These are phyloP conservation scores for Wickerhamiella vanderwaltii DNA, from an alignment of 805 yeast species.

Conservation along the genomic window DNA sequence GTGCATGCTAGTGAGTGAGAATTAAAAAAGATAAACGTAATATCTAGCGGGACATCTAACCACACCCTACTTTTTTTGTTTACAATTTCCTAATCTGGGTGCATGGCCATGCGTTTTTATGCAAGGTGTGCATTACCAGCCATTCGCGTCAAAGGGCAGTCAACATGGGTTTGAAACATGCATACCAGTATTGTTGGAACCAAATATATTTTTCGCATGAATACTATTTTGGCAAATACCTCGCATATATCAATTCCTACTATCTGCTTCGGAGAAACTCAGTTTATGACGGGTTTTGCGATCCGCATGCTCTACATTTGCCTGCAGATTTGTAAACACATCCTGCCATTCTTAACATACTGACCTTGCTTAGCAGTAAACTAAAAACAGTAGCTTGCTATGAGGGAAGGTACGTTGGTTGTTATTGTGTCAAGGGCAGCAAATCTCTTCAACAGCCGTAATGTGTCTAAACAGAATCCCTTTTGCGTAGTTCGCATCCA, in stretches of 20 bases:
- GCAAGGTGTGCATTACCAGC: not conserved
- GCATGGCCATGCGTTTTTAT: slow-evolving; percentile 5
- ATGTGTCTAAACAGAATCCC: slow-evolving; percentile 87
- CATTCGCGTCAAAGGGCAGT: slow-evolving; percentile 5
- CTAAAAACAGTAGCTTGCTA: slow-evolving; percentile 2
- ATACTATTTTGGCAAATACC: too few species aligned
- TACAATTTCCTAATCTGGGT: not conserved
- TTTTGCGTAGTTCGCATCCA: slow-evolving; percentile 74
- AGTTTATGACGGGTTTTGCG: too few species aligned
- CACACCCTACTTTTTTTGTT: not conserved
- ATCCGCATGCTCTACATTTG: too few species aligned
- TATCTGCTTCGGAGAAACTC: too few species aligned
- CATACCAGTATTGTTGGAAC: not conserved
- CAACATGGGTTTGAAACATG: not conserved
- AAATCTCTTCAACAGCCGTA: slow-evolving; percentile 75
- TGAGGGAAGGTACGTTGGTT: slow-evolving; percentile 42
- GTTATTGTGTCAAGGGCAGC: slow-evolving; percentile 70
- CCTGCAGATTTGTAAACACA: slow-evolving; percentile 8
- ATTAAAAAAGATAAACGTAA: not conserved
- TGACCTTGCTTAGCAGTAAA: slow-evolving; percentile 2
- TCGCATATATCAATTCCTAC: too few species aligned
- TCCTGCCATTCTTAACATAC: too few species aligned
- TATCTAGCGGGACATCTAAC: not conserved
- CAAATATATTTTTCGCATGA: too few species aligned
- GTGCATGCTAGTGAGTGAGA: slow-evolving; percentile 19